Base-by-base conservation (phyloP, 2,329 filamentous ascomycete species). In the Penicillium brasilianum region DNA sequence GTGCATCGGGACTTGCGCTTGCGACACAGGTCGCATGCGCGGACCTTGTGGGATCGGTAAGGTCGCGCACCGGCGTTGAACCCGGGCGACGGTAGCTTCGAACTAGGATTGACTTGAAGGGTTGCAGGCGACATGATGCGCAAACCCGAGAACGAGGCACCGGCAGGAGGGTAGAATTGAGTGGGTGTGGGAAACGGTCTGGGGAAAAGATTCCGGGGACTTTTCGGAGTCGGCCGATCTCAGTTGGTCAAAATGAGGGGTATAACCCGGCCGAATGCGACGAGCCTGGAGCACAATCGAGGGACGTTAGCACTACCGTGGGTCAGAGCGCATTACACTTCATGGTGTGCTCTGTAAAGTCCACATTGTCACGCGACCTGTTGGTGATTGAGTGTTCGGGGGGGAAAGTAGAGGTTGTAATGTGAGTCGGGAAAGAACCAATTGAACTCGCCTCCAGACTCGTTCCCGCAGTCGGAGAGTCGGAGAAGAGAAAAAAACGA, bases 1-100 rank as follows among this genome's bases (percentile, higher is more conserved):
- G 85, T 86, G 70, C 87, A 88, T 65, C 87, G 80, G 2, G 85
- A 86, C 71, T 88, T 88, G 61, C 87, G 82, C 61, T 82, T 82
- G 56, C 87, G 81, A 69, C 87, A 89, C 14, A 85, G 77, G 55
- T 85, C 76, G 74, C 87, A 88, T 9, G 86, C 86, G 53, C 86
- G 85, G 41, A 84, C 82, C 62, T 86, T 82, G 74, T 88, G 86
- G 8, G 86, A 88, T 61, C 86, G 79, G 69, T 88, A 88, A 3
- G 86, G 86, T 48, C 86, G 80, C 54, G 79, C 73, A 16, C 77
- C 77, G 50, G 77, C 75, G 60, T 78, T 78, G 63, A 80, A 75
- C 20, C 74, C 71, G 50, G 73, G 70, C 18, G 76, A 74, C 34
- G 73, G 68, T 43, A 72, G 64, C 62, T 77, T 77, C 41, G 73